These are phyloP conservation scores for Limnomonas spitsbergensis DNA, from an alignment of 139 green algal species.

Conservation along the genomic window DNA sequence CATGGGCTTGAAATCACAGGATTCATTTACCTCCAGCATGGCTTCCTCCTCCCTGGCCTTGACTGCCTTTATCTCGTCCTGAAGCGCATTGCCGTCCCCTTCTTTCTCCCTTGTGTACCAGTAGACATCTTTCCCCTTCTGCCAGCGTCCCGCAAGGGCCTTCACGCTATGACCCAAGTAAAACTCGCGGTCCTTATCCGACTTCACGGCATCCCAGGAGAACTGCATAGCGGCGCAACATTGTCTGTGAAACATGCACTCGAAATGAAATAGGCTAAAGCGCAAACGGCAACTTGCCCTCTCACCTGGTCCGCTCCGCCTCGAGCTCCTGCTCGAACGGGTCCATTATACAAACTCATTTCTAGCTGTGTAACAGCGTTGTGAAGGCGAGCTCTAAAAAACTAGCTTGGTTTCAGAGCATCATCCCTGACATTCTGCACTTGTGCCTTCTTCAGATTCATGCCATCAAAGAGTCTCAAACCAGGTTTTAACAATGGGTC, in stretches of 20 bases:
- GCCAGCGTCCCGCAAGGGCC: conserved; percentile 34
- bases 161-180: conserved; percentile 42
- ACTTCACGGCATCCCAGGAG: conserved; percentile 41
- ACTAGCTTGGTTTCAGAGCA: no score
- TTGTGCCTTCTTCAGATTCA: no score
- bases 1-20: no score
- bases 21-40: conserved; percentile 43
- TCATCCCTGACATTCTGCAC: no score
- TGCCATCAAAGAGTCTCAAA: no score
- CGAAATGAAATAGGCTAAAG: not conserved
- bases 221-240: conserved; percentile 26
- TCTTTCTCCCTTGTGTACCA: conserved; percentile 36
- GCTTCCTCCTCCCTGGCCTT: conserved; percentile 26
- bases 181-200: conserved; percentile 34
- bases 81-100: not conserved
- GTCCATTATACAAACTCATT: conserved; percentile 13
- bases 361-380: no score
- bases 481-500: no score
- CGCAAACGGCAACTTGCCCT: not conserved
- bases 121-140: conserved; percentile 33
- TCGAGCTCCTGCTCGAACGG: not conserved
- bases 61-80: conserved; percentile 29
- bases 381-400: no score
- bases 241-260: not conserved
- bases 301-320: conserved; percentile 3